A percentile compares a stretch with the other conserved stretches of the same genome.
These are phyloP conservation scores for Nephromyces sp. DNA, from an alignment of 169 alveolate species.

Conservation along the genomic window DNA sequence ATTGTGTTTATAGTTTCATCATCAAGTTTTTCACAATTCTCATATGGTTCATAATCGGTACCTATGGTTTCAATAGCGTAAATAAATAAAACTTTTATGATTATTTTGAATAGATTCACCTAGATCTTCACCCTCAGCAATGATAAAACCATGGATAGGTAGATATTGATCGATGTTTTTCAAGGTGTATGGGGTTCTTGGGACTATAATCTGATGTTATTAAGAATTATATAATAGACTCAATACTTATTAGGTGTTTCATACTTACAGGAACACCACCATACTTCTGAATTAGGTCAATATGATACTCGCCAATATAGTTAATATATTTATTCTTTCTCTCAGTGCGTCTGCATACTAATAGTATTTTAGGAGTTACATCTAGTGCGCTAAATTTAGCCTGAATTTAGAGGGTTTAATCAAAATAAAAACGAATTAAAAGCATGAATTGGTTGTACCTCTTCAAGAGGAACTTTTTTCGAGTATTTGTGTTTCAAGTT, in stretches of 20 bases:
- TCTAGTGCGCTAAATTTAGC: too few species aligned
- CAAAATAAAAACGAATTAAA: too few species aligned
- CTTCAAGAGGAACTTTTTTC: too few species aligned
- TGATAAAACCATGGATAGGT: constrained; percentile 14
- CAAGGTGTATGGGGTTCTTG: constrained; percentile 10
- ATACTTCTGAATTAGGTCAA: constrained; percentile 1
- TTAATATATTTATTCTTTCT: background rate
- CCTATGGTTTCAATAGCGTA: too few species aligned
- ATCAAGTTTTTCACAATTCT: background rate
- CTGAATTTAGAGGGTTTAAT: too few species aligned
- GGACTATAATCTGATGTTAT: constrained; percentile 3
- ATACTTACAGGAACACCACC: constrained; percentile 9
- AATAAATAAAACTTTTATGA: too few species aligned
- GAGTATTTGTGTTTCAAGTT: too few species aligned
- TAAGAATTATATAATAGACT: background rate
- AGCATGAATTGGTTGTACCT: too few species aligned
- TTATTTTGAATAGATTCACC: background rate
- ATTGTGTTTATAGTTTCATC: background rate
- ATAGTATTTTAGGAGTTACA: background rate
- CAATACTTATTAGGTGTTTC: too few species aligned
- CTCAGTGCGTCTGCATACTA: constrained; percentile 2
- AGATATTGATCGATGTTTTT: constrained; percentile 1
- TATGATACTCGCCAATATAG: constrained; percentile 10
- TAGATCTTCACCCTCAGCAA: constrained; percentile 21
- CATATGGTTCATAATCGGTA: background rate